Percentiles rank a stretch among this genome's conserved stretches.
Evolutionary conservation across 2,329 filamentous ascomycete species (phyloP).

Genomic region (Talaromyces funiculosus): DNA sequence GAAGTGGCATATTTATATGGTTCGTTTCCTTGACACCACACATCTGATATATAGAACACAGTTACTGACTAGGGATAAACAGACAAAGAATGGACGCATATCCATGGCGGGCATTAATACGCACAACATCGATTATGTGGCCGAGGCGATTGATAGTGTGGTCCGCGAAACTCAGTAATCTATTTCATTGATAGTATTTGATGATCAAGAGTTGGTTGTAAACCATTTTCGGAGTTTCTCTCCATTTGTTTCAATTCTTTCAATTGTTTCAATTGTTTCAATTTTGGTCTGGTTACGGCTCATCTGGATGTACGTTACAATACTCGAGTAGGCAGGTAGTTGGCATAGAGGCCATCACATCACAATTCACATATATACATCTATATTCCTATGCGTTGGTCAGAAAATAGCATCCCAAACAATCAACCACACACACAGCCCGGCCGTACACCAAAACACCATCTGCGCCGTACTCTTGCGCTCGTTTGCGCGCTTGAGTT

Average conservation of each 20-base stretch:
- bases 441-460: conserved; percentile 74
- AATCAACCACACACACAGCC: conserved; percentile 67
- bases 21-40: conserved; percentile 18
- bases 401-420: conserved; percentile 69
- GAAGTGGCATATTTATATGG: conserved; percentile 49
- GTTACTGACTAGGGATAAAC: background rate
- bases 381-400: background rate
- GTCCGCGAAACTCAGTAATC: conserved; percentile 47
- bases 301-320: conserved; percentile 3
- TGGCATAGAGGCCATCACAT: background rate
- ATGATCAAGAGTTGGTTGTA: background rate
- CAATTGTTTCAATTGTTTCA: too few species aligned
- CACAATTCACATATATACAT: background rate
- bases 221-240: background rate
- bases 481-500: conserved; percentile 77
- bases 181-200: background rate
- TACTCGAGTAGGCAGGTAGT: background rate
- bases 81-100: conserved; percentile 94
- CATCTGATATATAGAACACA: too few species aligned
- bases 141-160: conserved; percentile 78
- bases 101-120: conserved; percentile 98
- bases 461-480: conserved; percentile 66
- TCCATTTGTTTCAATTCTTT: too few species aligned
- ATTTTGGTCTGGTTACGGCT: background rate
- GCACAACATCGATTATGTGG: conserved; percentile 87